Base-by-base conservation (phyloP, 1,139 yeast genomes). In the Sugiyamaella neomexicana region DNA sequence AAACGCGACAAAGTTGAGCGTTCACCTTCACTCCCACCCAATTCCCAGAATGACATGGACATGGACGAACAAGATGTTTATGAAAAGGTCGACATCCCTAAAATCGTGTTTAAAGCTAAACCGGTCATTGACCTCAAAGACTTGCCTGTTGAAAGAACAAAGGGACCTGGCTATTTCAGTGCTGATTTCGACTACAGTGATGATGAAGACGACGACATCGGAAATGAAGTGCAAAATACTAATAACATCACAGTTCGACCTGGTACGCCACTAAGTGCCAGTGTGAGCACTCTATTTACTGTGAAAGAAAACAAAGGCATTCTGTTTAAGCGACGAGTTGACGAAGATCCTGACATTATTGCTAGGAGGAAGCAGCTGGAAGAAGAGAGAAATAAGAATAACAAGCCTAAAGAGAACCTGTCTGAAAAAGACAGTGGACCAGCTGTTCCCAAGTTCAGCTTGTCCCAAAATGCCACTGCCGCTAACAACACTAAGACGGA, bases 111-210 rank as follows among this genome's bases (percentile, higher is more conserved):
- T 50, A 55, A 56, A 15, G 56, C 55, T 2, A 65, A 64, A 47
- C 63, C 68, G 9, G 61, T 65, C 8, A 44, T 66, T 20, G 65
- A 65, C 25, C 37, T 66, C 23, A 50, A 60, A 17, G 67, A 65
- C 32, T 50, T 68, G 16, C 59, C 69, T 1, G 55, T 55, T n/a
- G 68, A 62, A 2, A 54, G 69, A 34, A 53, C 52, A n/a, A 56
- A 58, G 27, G 55, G 64, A 23, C 67, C 67, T 0, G 71, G 71
- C 0, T 68, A 61, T 45, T 67, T 68, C 48, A 58, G 66, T 16
- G 70, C 68, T 5, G 63, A 60, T 32, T 61, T 65, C 46, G 68
- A 64, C 23, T 64, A 59, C 44, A 53, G 61, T 27, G 62, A 60
- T n/a, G 68, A 64, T 16, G 68, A 64, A 13, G 57, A 50, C 12